phyloP scores from a whole-genome alignment of 441 rosid species.

The Metrosideros polymorpha region DNA sequence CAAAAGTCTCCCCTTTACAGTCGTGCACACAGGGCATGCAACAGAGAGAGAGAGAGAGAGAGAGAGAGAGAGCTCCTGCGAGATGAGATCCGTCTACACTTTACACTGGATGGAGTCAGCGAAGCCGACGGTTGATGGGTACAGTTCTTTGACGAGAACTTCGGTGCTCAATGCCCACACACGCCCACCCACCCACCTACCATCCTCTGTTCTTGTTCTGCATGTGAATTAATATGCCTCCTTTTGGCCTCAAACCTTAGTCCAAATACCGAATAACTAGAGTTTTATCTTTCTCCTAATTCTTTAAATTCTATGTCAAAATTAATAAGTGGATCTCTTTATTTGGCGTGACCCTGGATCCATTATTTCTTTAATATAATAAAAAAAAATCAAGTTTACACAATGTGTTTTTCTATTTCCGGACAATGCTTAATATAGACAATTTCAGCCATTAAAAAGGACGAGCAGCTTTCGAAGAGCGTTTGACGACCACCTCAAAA shows the following conservation, averaged over 20 bases:
- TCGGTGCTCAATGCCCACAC: not conserved
- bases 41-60: not conserved
- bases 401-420: not conserved
- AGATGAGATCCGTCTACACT: not conserved
- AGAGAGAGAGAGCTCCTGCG: not conserved
- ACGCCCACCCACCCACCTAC: accelerated
- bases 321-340: not conserved
- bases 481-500: no score
- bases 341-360: accelerated
- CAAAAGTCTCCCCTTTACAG: not conserved
- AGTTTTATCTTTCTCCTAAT: not conserved
- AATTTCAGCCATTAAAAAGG: not conserved
- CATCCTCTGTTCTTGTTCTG: not conserved
- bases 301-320: not conserved
- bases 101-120: accelerated
- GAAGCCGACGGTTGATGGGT: not conserved
- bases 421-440: not conserved
- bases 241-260: not conserved
- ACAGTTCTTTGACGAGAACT: not conserved
- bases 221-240: not conserved
- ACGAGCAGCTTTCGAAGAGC: accelerated
- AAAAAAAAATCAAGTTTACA: not conserved
- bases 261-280: not conserved
- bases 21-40: not conserved
- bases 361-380: not conserved